A percentile compares a stretch with the other conserved stretches of the same genome.
Conservation (phyloP, 2,329 filamentous ascomycete species). For the Rhinocladiella mackenziei region DNA sequence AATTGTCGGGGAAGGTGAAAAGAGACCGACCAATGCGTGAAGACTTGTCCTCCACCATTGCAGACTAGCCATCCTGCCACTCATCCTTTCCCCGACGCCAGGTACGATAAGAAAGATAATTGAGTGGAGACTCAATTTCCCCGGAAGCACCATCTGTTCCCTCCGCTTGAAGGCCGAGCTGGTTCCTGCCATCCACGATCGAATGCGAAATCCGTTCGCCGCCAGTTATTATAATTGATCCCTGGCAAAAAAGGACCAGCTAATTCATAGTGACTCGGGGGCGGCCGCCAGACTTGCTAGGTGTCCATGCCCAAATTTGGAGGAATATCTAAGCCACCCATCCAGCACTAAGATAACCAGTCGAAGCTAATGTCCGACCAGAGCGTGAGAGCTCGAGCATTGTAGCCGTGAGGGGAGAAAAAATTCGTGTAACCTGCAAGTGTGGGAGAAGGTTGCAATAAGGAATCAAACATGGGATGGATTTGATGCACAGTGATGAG, state of each 20-base stretch:
- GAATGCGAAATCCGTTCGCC: constrained; percentile 8
- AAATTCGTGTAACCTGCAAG: too few species aligned
- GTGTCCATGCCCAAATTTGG: constrained; percentile 9
- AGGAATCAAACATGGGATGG: too few species aligned
- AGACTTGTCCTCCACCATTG: not conserved
- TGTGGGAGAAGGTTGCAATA: too few species aligned
- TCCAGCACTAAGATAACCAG: constrained; percentile 9
- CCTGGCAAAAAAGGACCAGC: constrained; percentile 1
- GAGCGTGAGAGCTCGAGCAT: constrained; percentile 8
- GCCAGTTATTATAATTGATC: not conserved
- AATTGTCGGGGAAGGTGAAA: too few species aligned
- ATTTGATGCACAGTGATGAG: constrained; percentile 12
- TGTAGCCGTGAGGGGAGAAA: not conserved
- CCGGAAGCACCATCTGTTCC: constrained; percentile 26
- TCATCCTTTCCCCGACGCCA: constrained; percentile 25
- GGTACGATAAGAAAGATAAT: constrained; percentile 22
- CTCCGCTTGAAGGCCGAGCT: constrained; percentile 20
- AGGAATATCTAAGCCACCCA: constrained; percentile 10
- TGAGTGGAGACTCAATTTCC: constrained; percentile 27
- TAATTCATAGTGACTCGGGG: not conserved
- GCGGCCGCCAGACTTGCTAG: not conserved
- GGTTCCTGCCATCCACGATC: not conserved
- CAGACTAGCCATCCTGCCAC: too few species aligned
- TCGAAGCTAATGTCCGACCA: constrained; percentile 8
- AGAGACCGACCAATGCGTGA: too few species aligned